These are phyloP conservation scores for Sporisorium exsertum DNA, from an alignment of 1,284 basidiomycete genomes.

Conservation along the genomic window DNA sequence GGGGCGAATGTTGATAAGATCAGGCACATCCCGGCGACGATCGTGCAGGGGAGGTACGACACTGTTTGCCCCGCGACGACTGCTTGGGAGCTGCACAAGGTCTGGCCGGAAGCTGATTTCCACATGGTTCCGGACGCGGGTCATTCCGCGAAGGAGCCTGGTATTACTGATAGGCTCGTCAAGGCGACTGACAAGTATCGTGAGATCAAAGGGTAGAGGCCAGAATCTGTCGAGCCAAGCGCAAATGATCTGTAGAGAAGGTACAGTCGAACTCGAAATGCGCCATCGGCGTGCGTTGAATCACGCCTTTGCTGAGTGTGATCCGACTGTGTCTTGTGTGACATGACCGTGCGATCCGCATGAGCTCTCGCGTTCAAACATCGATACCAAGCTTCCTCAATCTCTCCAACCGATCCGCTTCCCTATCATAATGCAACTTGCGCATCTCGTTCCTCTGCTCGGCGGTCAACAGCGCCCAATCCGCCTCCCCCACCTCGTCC, in stretches of 20 bases:
- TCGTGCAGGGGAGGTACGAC: constrained; percentile 79
- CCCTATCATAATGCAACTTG: constrained; percentile 36
- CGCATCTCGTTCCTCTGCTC: constrained; percentile 49
- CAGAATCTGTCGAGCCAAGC: neutral
- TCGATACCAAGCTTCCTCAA: constrained; percentile 57
- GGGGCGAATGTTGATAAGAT: constrained; percentile 89
- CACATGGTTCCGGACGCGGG: constrained; percentile 86
- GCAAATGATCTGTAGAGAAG: neutral
- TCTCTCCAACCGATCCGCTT: constrained; percentile 48
- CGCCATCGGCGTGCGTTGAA: neutral
- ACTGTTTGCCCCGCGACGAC: constrained; percentile 72
- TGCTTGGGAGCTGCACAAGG: constrained; percentile 67
- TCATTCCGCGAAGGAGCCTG: constrained; percentile 84
- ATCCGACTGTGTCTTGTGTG: neutral
- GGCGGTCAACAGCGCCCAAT: constrained; percentile 24
- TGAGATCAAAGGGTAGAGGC: constrained; percentile 21
- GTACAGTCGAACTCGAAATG: neutral
- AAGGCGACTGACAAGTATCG: constrained; percentile 73
- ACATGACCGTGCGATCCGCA: neutral
- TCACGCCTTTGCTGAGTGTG: neutral
- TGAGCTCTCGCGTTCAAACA: constrained; percentile 28
- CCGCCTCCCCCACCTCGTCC: constrained; percentile 46
- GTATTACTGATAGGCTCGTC: constrained; percentile 79
- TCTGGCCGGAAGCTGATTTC: constrained; percentile 52
- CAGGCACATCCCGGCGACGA: constrained; percentile 75